Evolutionary conservation across 1,284 basidiomycete species (phyloP).

Genomic region (Mycena sp.): DNA sequence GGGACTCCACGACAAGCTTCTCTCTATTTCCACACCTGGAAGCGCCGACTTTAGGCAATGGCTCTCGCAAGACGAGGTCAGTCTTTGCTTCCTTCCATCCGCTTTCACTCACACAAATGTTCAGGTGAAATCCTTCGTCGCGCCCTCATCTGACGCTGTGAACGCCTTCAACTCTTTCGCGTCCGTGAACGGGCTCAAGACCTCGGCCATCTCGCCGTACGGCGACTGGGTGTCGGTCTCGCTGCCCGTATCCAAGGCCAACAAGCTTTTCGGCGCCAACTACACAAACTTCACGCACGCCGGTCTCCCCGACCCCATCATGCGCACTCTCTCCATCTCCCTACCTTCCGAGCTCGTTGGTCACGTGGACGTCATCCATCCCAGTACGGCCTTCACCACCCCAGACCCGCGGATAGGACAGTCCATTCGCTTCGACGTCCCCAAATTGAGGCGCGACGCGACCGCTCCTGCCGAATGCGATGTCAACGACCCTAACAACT

Average conservation of each 20-base stretch:
- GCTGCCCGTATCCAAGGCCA: constrained; percentile 53
- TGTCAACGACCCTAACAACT: constrained; percentile 50
- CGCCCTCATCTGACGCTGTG: constrained; percentile 49
- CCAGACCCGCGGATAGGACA: constrained; percentile 31
- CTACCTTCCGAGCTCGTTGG: constrained; percentile 49
- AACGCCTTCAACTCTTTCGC: constrained; percentile 55
- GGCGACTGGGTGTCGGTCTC: constrained; percentile 55
- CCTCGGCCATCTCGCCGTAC: constrained; percentile 41
- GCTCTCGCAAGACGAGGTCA: constrained; percentile 55
- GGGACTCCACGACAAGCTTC: constrained; percentile 46
- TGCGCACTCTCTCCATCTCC: constrained; percentile 53
- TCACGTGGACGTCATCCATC: constrained; percentile 51
- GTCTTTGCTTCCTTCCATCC: constrained; percentile 13
- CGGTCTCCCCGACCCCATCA: constrained; percentile 44
- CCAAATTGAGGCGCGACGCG: constrained; percentile 23
- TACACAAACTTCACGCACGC: constrained; percentile 51
- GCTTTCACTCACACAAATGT: no score
- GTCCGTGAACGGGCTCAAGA: constrained; percentile 45
- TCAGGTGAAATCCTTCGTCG: constrained; percentile 32
- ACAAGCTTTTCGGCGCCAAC: constrained; percentile 50
- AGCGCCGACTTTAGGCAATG: constrained; percentile 55
- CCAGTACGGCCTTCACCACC: constrained; percentile 53
- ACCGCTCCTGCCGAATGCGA: constrained; percentile 14
- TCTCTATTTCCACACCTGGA: constrained; percentile 55
- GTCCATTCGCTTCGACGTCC: constrained; percentile 2